These are phyloP conservation scores for Podospora conica DNA, from an alignment of 495 filamentous ascomycete species.

Conservation along the genomic window DNA sequence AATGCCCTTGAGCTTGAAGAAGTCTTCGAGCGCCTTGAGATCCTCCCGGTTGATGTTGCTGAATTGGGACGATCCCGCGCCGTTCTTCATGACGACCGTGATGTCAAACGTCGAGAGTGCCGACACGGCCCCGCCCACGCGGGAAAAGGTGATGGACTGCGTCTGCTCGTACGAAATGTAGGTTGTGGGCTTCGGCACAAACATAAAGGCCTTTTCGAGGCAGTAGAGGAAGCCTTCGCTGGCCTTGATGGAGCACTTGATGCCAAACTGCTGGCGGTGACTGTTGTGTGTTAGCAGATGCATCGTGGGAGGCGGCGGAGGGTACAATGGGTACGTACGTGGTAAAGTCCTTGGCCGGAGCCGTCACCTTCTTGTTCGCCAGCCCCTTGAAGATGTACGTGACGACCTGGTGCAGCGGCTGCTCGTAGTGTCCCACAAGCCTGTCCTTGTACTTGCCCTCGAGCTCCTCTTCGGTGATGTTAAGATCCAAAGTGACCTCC, in stretches of 20 bases:
- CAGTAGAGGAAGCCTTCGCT: slow-evolving; percentile 97
- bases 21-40: slow-evolving; percentile 87
- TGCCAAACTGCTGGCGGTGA: slow-evolving; percentile 88
- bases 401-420: slow-evolving; percentile 84
- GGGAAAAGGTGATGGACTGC: slow-evolving; percentile 84
- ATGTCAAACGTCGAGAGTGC: slow-evolving; percentile 97
- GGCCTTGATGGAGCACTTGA: slow-evolving; percentile 99
- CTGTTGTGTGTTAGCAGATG: slow-evolving; percentile 32
- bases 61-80: slow-evolving; percentile 79
- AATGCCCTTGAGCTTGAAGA: slow-evolving; percentile 88
- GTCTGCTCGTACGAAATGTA: slow-evolving; percentile 93
- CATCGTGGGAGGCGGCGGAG: background rate
- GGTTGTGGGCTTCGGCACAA: slow-evolving; percentile 95
- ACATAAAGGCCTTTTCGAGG: slow-evolving; percentile 97
- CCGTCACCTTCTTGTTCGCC: slow-evolving; percentile 86
- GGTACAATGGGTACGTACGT: slow-evolving; percentile 36
- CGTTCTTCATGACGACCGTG: slow-evolving; percentile 74
- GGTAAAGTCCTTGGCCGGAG: slow-evolving; percentile 87
- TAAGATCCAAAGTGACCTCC: slow-evolving; percentile 92
- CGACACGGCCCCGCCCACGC: slow-evolving; percentile 88
- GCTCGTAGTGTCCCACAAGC: slow-evolving; percentile 80
- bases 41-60: slow-evolving; percentile 99
- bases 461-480: slow-evolving; percentile 86
- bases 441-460: slow-evolving; percentile 85
- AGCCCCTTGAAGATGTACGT: slow-evolving; percentile 91